A percentile compares a stretch with the other conserved stretches of the same genome.
phyloP scores from a whole-genome alignment of 148 eudicot genomes.

The Nepenthes gracilis region DNA sequence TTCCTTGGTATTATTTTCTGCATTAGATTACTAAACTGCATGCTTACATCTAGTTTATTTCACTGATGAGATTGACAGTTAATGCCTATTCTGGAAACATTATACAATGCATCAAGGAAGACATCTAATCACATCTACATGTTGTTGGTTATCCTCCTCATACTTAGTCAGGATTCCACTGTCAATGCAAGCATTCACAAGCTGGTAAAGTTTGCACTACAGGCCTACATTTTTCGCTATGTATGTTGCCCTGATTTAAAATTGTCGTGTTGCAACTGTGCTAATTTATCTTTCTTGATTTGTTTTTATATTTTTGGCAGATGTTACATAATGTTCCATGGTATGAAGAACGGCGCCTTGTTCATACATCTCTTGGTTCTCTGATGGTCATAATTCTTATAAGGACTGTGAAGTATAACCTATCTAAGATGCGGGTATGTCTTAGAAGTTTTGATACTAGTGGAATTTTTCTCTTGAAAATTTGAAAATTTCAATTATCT shows the following conservation, averaged over 20 bases:
- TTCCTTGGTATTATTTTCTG: neutral
- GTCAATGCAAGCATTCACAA: slow-evolving; percentile 91
- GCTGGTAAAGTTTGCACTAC: slow-evolving; percentile 38
- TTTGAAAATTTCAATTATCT: neutral
- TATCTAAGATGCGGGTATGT: slow-evolving; percentile 79
- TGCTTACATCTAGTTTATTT: slow-evolving; percentile 1
- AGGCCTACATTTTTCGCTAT: slow-evolving; percentile 2
- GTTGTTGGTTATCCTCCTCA: slow-evolving; percentile 82
- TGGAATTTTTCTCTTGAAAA: too few relatives aligned
- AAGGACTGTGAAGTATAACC: slow-evolving; percentile 87
- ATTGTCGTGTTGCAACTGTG: neutral
- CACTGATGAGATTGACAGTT: slow-evolving; percentile 33
- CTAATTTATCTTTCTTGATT: neutral
- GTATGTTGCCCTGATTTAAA: neutral
- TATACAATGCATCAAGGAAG: slow-evolving; percentile 70
- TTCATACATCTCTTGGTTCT: slow-evolving; percentile 84
- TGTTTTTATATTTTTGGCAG: slow-evolving; percentile 21
- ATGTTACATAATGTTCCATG: slow-evolving; percentile 79
- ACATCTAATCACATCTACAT: slow-evolving; percentile 92
- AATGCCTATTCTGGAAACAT: slow-evolving; percentile 84
- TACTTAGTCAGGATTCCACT: slow-evolving; percentile 93
- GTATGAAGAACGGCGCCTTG: slow-evolving; percentile 83
- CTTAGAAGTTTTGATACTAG: neutral
- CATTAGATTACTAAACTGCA: neutral
- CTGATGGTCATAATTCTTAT: slow-evolving; percentile 78